Base-by-base conservation (phyloP, 2,329 filamentous ascomycete genomes). In the Chalara sp. region DNA sequence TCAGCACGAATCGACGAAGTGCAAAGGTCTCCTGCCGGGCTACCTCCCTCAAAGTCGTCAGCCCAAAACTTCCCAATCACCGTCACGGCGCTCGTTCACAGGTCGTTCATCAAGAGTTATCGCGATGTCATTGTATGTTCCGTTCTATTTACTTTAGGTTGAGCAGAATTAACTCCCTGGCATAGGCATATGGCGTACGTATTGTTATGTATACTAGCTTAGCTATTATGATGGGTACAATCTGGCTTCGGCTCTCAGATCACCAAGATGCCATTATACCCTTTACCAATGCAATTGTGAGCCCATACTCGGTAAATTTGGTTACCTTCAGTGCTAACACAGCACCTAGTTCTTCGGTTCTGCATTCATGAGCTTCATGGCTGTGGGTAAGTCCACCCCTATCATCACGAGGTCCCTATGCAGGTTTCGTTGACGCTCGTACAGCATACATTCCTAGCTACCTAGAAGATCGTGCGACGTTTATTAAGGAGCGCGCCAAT, bases 201-300 rank as follows among this genome's bases (percentile, higher is more conserved):
- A 75, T 93, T 41, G 84, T 79, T 40, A 95, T 95, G 88, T 93
- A 95, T 67, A 74, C 84, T 53, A 80, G 81, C 1, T 74, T 95
- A 12, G 88, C 88, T 1, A 80, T 93, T 59, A 84, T 93, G 79
- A 90, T 92, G 84, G 89, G 89, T 5, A 95, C 89, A 0, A 86
- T 95, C 10, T 95, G 87, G 84, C 71, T 95, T 11, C 81, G 89
- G 5, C 74, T 95, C 3, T 70, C 76, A 4, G 75, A 84, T 0
- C 71, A 75, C 0, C 89, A 95, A 64, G 72, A 76, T 50, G 85
- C 86, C 52, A 92, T 95, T 58, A 84, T 89, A 60, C 82, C 88
- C 0, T 87, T 88, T 61, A 89, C 83, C 67, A 95, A 95, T 65
- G 86, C 87, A 45, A 86, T 95, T 56, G 76, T 75, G 61, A 63